phyloP scores from a whole-genome alignment of 1,139 yeast species.

The Protomyces macrosporus region DNA sequence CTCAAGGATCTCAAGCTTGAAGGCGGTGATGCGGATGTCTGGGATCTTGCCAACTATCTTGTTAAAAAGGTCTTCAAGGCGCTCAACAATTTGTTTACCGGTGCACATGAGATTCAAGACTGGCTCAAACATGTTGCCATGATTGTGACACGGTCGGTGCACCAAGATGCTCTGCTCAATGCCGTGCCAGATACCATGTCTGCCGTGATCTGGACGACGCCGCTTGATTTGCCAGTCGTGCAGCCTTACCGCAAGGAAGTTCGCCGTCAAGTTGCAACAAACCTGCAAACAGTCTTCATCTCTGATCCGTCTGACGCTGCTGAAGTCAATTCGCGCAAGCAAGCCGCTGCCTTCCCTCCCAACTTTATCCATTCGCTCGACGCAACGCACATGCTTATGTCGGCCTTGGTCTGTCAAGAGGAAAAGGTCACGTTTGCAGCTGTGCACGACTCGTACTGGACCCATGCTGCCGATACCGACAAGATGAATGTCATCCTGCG shows the following conservation, averaged over 20 bases:
- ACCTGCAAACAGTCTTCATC: constrained; percentile 75
- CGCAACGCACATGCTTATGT: constrained; percentile 93
- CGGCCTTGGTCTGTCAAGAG: constrained; percentile 74
- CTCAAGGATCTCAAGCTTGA: constrained; percentile 40
- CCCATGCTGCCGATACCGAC: constrained; percentile 83
- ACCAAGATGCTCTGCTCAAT: constrained; percentile 33
- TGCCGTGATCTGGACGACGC: constrained; percentile 96
- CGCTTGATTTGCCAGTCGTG: constrained; percentile 83
- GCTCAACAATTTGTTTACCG: constrained; percentile 76
- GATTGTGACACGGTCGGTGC: constrained; percentile 63
- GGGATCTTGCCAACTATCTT: constrained; percentile 55
- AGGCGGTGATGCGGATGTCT: constrained; percentile 11
- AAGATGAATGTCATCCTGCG: constrained; percentile 68
- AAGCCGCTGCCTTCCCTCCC: constrained; percentile 91
- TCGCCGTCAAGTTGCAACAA: constrained; percentile 63
- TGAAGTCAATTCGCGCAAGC: constrained; percentile 83
- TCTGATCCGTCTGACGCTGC: constrained; percentile 77
- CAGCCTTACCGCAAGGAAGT: constrained; percentile 82
- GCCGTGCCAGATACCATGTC: constrained; percentile 54
- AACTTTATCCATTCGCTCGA: constrained; percentile 92
- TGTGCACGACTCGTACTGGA: constrained; percentile 98
- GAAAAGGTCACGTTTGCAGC: constrained; percentile 76
- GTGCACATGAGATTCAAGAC: constrained; percentile 93
- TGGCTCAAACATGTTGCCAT: constrained; percentile 90
- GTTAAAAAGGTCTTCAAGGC: constrained; percentile 76